Base-by-base conservation (phyloP, 768 basidiomycete species). In the Phanerochaete sordida region DNA sequence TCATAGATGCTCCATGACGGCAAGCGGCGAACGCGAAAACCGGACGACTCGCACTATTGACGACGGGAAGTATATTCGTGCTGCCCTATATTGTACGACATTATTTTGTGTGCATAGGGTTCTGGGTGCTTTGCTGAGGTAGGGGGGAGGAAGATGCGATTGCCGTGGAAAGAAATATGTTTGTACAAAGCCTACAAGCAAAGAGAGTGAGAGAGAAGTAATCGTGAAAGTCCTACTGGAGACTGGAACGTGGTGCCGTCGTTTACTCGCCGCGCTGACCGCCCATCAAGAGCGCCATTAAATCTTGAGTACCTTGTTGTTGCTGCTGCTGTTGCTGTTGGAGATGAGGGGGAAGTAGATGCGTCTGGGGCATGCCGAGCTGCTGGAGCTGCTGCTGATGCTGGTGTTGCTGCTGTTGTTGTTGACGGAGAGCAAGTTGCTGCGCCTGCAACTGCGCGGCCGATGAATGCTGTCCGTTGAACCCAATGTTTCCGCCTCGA, bases 261-360 rank as follows among this genome's bases (percentile, higher is more conserved):
- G 52, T 56, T 84, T 75, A 91, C 65, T 91, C 88, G n/a, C n/a
- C n/a, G 73, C 88, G 77, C 64, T 83, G 86, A 57, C 86, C 87
- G 56, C 86, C 87, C 89, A 93, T 86, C 62, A 93, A 81, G 60
- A 93, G 79, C 47, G 91, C 85, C 86, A 93, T 92, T 65, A 93
- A 75, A 69, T 93, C 91, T 62, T 88, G 86, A 46, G 84, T 75
- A 33, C 84, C 81, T 66, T 84, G 85, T 61, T 77, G 73, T 52
- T 78, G 76, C 28, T 78, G 79, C 74, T 84, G 86, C 66, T 83
- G 65, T 73, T 85, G 88, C 23, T 31, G 53, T 55, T 86, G 76
- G 62, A 88, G 85, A 55, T 82, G 62, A 15, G 63, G 81, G 15
- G 80, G 79, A 47, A 80, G 66, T 62, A 88, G 85, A 56, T 82